Conservation (phyloP, 2,329 filamentous ascomycete genomes). For the Ceratocystis papillata region DNA sequence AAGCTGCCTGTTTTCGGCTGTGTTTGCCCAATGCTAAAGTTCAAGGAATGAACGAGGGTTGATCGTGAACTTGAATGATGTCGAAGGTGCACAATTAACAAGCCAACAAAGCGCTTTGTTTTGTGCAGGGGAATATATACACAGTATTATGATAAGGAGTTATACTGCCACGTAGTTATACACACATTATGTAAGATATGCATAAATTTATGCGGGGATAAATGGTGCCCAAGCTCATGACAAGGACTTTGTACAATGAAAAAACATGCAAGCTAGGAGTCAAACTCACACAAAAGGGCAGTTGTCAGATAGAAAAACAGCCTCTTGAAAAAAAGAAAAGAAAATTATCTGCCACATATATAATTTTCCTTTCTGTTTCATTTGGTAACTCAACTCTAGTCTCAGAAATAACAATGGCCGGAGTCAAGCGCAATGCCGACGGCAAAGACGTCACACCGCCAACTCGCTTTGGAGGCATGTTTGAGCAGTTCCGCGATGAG, state of each 20-base stretch:
- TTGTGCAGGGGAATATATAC: not conserved
- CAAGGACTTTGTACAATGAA: not conserved
- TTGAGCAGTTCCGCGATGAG: slow-evolving; percentile 73
- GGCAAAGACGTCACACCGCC: slow-evolving; percentile 34
- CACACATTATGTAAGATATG: not conserved
- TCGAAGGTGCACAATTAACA: not conserved
- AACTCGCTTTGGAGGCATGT: slow-evolving; percentile 56
- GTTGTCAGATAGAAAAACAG: not conserved
- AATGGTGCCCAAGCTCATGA: not conserved
- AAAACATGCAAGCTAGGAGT: not conserved
- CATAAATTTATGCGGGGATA: not conserved
- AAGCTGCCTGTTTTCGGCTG: not conserved
- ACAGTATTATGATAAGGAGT: not conserved
- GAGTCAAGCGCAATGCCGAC: slow-evolving; percentile 45
- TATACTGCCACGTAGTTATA: no score
- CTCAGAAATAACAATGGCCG: slow-evolving; percentile 25
- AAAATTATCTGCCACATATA: not conserved
- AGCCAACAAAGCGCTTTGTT: not conserved
- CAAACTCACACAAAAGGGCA: not conserved
- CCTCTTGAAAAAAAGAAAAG: no score
- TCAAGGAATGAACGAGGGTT: not conserved
- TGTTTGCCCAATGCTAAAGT: no score
- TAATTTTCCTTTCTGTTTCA: not conserved
- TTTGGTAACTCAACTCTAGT: no score
- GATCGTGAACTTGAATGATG: not conserved